Evolutionary conservation across 352 stramenopile genomes (phyloP), one percentile per base, ranked within the genome.

Genomic region (Lagenidium giganteum): DNA sequence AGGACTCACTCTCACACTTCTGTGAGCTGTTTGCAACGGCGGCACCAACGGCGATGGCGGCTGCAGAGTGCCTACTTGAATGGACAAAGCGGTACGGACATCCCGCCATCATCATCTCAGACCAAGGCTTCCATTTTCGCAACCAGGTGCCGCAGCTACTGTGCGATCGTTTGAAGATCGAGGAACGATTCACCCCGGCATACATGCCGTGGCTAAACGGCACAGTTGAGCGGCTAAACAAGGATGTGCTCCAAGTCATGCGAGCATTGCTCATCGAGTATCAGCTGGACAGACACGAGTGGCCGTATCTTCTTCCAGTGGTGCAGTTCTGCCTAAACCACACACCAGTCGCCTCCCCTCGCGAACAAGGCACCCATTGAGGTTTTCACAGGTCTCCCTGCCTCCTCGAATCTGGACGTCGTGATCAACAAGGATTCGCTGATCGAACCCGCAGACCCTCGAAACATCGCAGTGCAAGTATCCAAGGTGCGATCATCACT

Each of bases 141-240:
- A 73, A 54, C 8, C n/a, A 43, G 9, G 36, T 63, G 22, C 42
- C 70, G 1, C n/a, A 26, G 13, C 38, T 59, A 5, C 42, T 69
- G 2, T 52, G 38, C 31, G 34, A 23, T 13, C 4, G 45, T 14
- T 42, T 61, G 1, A 54, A 49, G 3, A 54, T 31, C 22, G 25
- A 62, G 13, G 60, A 66, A 26, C 29, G 56, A 17, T 61, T 76
- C 29, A 54, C 35, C 8, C 28, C 49, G 3, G 45, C 49, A 0
- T 70, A 70, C 25, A 56, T 45, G 16, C 59, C 50, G 17, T 77
- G 54, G 48, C 47, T 59, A 1, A 71, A 70, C 35, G 60, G 61
- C 1, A 61, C 52, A 4, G 39, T 68, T 0, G 61, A 68, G 31
- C 42, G 51, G 1, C 27, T 67, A 1, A 64, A 67, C 12, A 34